Conservation (phyloP, 768 basidiomycete species). For the Glaciozyma antarctica region DNA sequence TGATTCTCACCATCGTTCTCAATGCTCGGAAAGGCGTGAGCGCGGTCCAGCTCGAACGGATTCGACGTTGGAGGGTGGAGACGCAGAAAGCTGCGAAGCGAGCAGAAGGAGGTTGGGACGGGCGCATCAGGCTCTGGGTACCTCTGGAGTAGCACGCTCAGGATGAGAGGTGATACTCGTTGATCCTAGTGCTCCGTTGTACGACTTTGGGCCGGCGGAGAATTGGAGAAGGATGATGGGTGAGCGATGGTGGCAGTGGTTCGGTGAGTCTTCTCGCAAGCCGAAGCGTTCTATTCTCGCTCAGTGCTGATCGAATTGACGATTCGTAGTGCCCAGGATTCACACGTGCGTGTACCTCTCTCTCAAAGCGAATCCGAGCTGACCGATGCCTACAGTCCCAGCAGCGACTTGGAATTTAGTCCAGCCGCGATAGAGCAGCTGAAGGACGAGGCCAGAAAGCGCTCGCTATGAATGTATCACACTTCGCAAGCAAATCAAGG, state of each 20-base stretch:
- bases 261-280: background rate
- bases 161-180: conserved; percentile 8
- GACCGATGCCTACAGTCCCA: background rate
- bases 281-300: too few relatives aligned
- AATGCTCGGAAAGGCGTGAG: conserved; percentile 6
- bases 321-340: background rate
- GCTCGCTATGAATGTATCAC: background rate
- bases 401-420: background rate
- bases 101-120: conserved; percentile 1
- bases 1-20: conserved; percentile 12
- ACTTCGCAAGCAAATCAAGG: background rate
- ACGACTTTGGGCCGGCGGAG: conserved; percentile 16
- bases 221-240: conserved; percentile 24
- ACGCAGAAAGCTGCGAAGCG: background rate
- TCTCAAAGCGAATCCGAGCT: background rate
- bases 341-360: background rate
- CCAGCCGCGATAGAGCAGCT: background rate
- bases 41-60: conserved; percentile 23
- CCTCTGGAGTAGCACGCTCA: background rate
- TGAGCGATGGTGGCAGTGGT: conserved; percentile 16
- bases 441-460: background rate
- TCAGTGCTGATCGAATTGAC: too few relatives aligned
- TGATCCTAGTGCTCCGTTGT: conserved; percentile 14
- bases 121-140: conserved; percentile 7
- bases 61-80: background rate